Conservation (phyloP, 345 rosid species). For the Erysimum cheiranthoides region DNA sequence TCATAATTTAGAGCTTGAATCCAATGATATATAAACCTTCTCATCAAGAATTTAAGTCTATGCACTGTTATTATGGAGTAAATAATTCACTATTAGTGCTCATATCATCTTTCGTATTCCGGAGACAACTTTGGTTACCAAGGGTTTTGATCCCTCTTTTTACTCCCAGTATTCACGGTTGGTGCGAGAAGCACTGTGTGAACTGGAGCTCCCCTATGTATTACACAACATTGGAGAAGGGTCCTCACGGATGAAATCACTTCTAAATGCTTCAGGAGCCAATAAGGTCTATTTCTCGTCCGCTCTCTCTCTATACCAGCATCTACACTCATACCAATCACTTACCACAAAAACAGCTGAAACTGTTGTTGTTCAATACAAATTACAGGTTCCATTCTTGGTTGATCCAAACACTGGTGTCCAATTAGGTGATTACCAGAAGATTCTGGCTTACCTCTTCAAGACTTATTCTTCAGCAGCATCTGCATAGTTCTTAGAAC, state of each 20-base stretch:
- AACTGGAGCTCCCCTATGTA: conserved; percentile 80
- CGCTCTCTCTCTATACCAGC: neutral
- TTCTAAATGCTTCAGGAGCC: conserved; percentile 64
- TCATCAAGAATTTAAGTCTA: neutral
- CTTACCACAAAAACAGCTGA: neutral
- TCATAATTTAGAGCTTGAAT: neutral
- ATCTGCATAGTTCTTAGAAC: conserved; percentile 30
- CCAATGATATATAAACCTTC: neutral
- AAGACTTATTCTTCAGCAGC: conserved; percentile 58
- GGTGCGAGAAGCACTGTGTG: conserved; percentile 87
- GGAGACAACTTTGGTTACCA: neutral
- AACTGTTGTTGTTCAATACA: conserved; percentile 8
- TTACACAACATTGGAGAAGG: conserved; percentile 80
- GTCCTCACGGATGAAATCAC: conserved; percentile 54
- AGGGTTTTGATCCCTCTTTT: neutral
- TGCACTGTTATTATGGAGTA: neutral
- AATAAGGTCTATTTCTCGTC: conserved; percentile 54
- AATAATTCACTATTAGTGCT: neutral
- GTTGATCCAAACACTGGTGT: conserved; percentile 80
- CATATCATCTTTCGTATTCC: neutral
- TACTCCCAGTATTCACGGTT: conserved; percentile 68
- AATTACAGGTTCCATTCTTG: conserved; percentile 69
- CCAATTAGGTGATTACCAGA: conserved; percentile 63
- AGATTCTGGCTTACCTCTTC: conserved; percentile 71
- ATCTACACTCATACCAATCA: conserved; percentile 16